Evolutionary conservation across 208 protist genomes (phyloP).

Genomic region (Acanthamoeba royreba): DNA sequence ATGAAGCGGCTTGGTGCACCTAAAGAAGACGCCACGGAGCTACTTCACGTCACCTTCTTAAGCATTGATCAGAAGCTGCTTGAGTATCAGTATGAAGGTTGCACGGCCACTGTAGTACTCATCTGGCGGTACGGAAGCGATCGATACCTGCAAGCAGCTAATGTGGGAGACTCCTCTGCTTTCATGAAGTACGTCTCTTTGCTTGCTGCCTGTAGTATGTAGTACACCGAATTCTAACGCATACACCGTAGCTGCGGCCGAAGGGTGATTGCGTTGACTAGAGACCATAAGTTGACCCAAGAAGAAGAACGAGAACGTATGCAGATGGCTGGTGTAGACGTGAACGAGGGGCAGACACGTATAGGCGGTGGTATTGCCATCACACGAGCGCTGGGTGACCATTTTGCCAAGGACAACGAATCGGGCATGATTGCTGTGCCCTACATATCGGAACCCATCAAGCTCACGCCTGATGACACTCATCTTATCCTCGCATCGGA

Average conservation of each 20-base stretch:
- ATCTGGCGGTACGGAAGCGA: neutral
- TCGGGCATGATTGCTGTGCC: constrained; percentile 33
- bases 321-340: neutral
- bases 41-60: neutral
- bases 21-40: neutral
- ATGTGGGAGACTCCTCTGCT: constrained; percentile 3
- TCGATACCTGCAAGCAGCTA: constrained; percentile 31
- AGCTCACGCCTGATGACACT: constrained; percentile 2
- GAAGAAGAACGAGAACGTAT: neutral
- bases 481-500: constrained; percentile 39
- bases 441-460: constrained; percentile 15
- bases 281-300: constrained; percentile 25
- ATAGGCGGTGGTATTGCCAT: constrained; percentile 43
- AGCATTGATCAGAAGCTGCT: neutral
- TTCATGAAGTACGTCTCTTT: neutral
- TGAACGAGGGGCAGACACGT: constrained; percentile 37
- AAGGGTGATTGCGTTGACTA: neutral
- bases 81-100: constrained; percentile 30
- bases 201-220: no score
- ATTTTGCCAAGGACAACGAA: constrained; percentile 49
- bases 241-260: neutral
- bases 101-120: constrained; percentile 30
- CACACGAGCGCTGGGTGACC: constrained; percentile 35
- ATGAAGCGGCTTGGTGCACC: neutral
- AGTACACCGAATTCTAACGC: no score